A percentile compares a stretch with the other conserved stretches of the same genome.
Evolutionary conservation across 164 flowering plant species (phyloP).

Genomic region (Magnolia changhungtana): DNA sequence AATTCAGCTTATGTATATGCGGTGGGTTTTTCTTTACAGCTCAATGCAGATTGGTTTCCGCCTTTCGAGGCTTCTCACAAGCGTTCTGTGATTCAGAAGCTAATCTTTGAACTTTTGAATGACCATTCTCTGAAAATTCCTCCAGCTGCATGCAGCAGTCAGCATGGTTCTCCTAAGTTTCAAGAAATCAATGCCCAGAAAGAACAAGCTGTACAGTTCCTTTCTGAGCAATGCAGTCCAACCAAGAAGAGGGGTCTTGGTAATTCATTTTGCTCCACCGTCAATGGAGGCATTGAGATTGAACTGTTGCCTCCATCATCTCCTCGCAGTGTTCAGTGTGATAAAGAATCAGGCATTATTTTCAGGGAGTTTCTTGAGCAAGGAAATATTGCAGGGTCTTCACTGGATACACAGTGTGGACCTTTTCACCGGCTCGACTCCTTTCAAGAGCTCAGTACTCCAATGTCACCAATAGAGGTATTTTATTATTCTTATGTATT

Average conservation of each 20-base stretch:
- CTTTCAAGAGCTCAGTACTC: constrained; percentile 25
- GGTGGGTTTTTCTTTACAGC: constrained; percentile 41
- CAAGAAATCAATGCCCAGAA: constrained; percentile 20
- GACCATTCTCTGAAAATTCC: constrained; percentile 27
- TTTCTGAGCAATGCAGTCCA: constrained; percentile 27
- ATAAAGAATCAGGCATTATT: constrained; percentile 41
- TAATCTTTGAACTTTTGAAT: constrained; percentile 54
- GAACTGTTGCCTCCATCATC: constrained; percentile 36
- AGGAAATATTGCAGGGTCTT: constrained; percentile 35
- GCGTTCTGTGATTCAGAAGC: constrained; percentile 57
- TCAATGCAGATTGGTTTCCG: constrained; percentile 70
- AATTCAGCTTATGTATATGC: not conserved
- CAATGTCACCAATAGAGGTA: constrained; percentile 47
- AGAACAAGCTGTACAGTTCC: constrained; percentile 34
- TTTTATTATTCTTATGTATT: not conserved
- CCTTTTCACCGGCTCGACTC: constrained; percentile 33
- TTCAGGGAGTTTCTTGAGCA: constrained; percentile 46
- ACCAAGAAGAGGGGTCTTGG: constrained; percentile 5
- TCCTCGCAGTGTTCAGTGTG: constrained; percentile 29
- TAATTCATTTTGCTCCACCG: constrained; percentile 13
- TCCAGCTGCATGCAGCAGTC: constrained; percentile 20
- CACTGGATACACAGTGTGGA: constrained; percentile 30
- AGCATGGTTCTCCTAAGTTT: constrained; percentile 22
- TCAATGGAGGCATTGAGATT: constrained; percentile 37
- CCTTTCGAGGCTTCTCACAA: constrained; percentile 84